Conservation (phyloP, 129 eudicot genomes). For the Dittrichia graveolens region DNA sequence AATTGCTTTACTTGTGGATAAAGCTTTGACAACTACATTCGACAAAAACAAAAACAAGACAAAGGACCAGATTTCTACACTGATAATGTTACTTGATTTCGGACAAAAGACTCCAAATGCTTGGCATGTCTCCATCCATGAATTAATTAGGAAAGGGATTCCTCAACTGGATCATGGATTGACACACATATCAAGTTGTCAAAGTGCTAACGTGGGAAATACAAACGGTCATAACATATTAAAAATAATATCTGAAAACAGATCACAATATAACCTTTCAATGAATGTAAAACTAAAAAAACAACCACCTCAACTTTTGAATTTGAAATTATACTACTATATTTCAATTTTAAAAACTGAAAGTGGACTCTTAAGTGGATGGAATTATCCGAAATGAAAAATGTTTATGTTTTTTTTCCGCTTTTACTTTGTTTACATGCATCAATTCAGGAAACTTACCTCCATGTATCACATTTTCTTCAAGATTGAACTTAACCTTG, state of each 20-base stretch:
- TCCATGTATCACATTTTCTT: conserved; percentile 31
- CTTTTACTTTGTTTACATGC: background rate
- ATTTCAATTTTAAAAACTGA: background rate
- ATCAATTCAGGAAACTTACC: conserved; percentile 33
- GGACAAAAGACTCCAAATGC: conserved; percentile 7
- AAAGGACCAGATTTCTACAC: conserved; percentile 1
- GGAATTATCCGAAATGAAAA: background rate
- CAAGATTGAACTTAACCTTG: conserved; percentile 23
- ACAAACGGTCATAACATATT: background rate
- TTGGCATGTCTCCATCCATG: conserved; percentile 28
- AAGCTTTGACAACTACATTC: conserved; percentile 10
- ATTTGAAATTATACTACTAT: background rate
- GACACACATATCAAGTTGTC: conserved; percentile 6
- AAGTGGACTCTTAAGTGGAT: background rate
- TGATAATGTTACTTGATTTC: background rate
- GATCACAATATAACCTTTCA: background rate
- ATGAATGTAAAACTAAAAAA: conserved; percentile 7
- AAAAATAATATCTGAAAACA: background rate
- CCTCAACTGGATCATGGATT: conserved; percentile 8
- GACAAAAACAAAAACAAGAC: background rate
- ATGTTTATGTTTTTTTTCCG: background rate
- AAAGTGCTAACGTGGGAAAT: background rate
- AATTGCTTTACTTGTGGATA: background rate
- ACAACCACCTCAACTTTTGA: conserved; percentile 6
- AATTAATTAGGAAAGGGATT: background rate